Conservation (phyloP, 352 stramenopile genomes). For the Thalassiosira delicatula region DNA sequence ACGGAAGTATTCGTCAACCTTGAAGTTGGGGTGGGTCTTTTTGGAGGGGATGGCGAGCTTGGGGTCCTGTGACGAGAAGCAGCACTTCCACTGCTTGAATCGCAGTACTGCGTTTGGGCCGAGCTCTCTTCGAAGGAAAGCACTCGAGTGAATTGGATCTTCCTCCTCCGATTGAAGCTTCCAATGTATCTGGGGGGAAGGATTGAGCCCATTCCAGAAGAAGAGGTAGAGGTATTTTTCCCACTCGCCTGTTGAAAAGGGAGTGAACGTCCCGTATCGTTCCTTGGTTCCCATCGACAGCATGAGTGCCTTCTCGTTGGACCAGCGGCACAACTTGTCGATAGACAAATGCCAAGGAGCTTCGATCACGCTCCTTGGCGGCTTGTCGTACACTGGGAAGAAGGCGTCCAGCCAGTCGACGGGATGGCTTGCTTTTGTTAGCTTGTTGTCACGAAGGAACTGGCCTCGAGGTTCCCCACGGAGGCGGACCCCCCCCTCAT, state of each 20-base stretch:
- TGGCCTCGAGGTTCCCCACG: not conserved
- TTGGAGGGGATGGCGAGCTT: not conserved
- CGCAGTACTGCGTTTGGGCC: not conserved
- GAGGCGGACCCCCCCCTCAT: not conserved
- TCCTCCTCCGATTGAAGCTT: constrained; percentile 4
- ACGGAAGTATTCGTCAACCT: constrained; percentile 16
- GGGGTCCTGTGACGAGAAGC: constrained; percentile 22
- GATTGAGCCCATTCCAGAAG: constrained; percentile 21
- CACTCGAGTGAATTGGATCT: constrained; percentile 10
- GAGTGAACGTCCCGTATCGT: not conserved
- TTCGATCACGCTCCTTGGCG: not conserved
- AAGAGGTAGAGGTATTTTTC: constrained; percentile 13
- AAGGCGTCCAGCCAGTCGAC: constrained; percentile 31
- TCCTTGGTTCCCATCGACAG: constrained; percentile 18
- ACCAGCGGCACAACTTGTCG: constrained; percentile 12
- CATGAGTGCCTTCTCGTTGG: constrained; percentile 18
- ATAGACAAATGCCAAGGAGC: not conserved
- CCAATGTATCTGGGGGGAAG: constrained; percentile 5
- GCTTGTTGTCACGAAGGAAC: not conserved
- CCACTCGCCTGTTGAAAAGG: constrained; percentile 17
- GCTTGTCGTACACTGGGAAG: constrained; percentile 6
- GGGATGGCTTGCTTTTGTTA: constrained; percentile 13
- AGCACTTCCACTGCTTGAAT: constrained; percentile 4
- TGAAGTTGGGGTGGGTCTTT: constrained; percentile 29
- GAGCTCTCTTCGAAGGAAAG: not conserved